Percentiles rank a stretch among this genome's conserved stretches.
Evolutionary conservation across 768 basidiomycete genomes (phyloP).

Genomic region (Pilatotrama ljubarskyi): DNA sequence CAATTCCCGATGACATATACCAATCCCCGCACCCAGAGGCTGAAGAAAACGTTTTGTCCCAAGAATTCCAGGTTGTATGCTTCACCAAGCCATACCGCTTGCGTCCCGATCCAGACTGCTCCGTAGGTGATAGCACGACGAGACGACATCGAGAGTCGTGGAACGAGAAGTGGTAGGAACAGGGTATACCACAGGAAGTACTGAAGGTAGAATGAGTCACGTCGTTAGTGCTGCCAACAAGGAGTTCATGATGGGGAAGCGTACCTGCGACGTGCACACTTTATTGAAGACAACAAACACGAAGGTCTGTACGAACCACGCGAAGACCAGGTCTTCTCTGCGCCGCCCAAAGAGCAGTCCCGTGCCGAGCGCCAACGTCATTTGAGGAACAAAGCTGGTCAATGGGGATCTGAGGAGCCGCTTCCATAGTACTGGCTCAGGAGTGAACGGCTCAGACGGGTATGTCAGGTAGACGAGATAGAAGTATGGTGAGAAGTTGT

Average conservation of each 20-base stretch:
- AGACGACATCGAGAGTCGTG: constrained; percentile 56
- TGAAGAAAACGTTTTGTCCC: constrained; percentile 68
- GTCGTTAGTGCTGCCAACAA: neutral
- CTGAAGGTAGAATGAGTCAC: constrained; percentile 43
- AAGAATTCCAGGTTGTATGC: constrained; percentile 92
- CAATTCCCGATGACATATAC: constrained; percentile 73
- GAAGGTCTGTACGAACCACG: constrained; percentile 91
- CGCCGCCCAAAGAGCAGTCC: constrained; percentile 71
- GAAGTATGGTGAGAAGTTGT: constrained; percentile 98
- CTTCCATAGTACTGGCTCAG: constrained; percentile 36
- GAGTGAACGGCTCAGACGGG: constrained; percentile 39
- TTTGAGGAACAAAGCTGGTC: constrained; percentile 83
- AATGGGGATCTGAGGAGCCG: constrained; percentile 67
- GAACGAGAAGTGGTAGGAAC: constrained; percentile 80
- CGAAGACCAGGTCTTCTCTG: constrained; percentile 64
- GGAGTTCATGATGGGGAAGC: constrained; percentile 19
- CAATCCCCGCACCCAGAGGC: constrained; percentile 78
- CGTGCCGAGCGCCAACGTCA: constrained; percentile 64
- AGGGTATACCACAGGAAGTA: constrained; percentile 98
- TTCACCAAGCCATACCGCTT: constrained; percentile 88
- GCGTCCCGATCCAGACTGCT: constrained; percentile 71
- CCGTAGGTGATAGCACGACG: constrained; percentile 42
- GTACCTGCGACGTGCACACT: constrained; percentile 95
- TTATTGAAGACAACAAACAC: constrained; percentile 96
- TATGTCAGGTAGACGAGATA: constrained; percentile 92